These are phyloP conservation scores for Termitomyces titanicus DNA, from an alignment of 768 basidiomycete genomes.

Conservation along the genomic window DNA sequence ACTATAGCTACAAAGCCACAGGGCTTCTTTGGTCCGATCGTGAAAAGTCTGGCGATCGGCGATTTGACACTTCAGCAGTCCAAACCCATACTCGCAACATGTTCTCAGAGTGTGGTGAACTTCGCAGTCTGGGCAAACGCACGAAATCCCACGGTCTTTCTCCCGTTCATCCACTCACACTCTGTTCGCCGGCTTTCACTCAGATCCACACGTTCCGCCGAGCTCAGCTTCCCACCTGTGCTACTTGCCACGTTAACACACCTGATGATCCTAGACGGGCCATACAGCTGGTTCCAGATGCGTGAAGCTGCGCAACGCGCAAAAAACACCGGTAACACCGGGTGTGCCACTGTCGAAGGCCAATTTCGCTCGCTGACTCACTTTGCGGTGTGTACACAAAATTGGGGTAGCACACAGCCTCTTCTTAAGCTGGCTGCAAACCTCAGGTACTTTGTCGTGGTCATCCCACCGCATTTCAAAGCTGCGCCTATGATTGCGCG, in stretches of 20 bases:
- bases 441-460: slow-evolving; percentile 18
- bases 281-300: slow-evolving; percentile 19
- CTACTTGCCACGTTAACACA: slow-evolving; percentile 22
- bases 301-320: slow-evolving; percentile 13
- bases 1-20: slow-evolving; percentile 14
- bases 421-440: slow-evolving; percentile 16
- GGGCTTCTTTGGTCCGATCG: slow-evolving; percentile 6
- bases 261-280: slow-evolving; percentile 20
- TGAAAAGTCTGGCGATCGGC: slow-evolving; percentile 13
- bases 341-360: slow-evolving; percentile 1
- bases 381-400: slow-evolving; percentile 19
- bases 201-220: slow-evolving; percentile 10
- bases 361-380: slow-evolving; percentile 18
- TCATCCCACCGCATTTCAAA: slow-evolving; percentile 14
- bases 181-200: slow-evolving; percentile 11
- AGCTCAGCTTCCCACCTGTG: slow-evolving; percentile 18
- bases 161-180: slow-evolving; percentile 17
- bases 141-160: slow-evolving; percentile 16
- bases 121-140: slow-evolving; percentile 14
- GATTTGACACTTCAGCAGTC: slow-evolving; percentile 17
- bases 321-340: slow-evolving; percentile 2
- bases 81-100: slow-evolving; percentile 15
- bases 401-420: slow-evolving; percentile 19
- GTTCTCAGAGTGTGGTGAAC: slow-evolving; percentile 13
- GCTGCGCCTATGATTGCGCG: slow-evolving; percentile 12